A percentile compares a stretch with the other conserved stretches of the same genome.
Evolutionary conservation across 306 rosid genomes (phyloP).

Genomic region (Vigna mungo): DNA sequence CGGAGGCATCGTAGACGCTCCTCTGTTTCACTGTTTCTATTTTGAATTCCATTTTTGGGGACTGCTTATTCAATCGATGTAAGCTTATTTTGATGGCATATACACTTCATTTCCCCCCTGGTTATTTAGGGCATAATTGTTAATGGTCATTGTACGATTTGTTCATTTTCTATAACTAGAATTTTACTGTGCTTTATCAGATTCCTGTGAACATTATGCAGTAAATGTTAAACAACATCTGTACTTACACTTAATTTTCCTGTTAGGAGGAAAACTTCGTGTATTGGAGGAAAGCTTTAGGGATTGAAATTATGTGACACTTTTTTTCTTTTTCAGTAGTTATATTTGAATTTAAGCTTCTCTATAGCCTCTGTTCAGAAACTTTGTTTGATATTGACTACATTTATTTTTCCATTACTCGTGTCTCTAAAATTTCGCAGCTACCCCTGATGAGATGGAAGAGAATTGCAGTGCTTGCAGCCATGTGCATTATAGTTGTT

Average conservation of each 20-base stretch:
- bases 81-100: constrained; percentile 42
- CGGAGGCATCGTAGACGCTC: too few relatives aligned
- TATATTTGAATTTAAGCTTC: background rate
- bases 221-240: too few relatives aligned
- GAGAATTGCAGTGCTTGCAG: constrained; percentile 72
- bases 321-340: too few relatives aligned
- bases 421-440: constrained; percentile 41
- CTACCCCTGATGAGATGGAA: constrained; percentile 83
- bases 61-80: constrained; percentile 75
- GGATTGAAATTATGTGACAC: too few relatives aligned
- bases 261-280: too few relatives aligned
- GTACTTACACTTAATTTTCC: too few relatives aligned
- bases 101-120: background rate
- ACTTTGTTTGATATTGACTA: background rate
- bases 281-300: too few relatives aligned
- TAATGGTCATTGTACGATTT: background rate
- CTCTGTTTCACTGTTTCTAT: too few relatives aligned
- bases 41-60: background rate
- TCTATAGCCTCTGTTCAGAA: background rate
- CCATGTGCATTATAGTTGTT: constrained; percentile 74
- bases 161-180: background rate
- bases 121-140: background rate
- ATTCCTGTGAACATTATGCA: background rate
- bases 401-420: background rate
- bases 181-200: background rate